Evolutionary conservation across 1,284 basidiomycete species (phyloP).

Genomic region (Marasmius sp.): DNA sequence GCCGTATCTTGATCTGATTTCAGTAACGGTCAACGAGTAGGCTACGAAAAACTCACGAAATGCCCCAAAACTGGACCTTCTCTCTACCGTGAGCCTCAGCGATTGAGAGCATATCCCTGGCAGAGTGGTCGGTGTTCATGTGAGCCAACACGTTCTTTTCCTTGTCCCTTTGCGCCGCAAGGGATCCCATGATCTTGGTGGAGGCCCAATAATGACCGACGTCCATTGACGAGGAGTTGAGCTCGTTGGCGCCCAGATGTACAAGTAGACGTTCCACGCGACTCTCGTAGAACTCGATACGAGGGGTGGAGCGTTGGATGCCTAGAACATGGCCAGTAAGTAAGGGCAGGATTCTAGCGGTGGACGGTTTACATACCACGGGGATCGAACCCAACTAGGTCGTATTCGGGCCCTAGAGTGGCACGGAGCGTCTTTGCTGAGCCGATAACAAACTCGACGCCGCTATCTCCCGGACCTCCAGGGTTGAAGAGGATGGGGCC

Average conservation of each 20-base stretch:
- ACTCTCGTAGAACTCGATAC: conserved; percentile 31
- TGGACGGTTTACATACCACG: conserved; percentile 21
- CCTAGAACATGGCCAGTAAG: conserved; percentile 17
- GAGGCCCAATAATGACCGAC: conserved; percentile 29
- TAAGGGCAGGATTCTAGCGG: neutral
- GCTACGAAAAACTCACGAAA: conserved; percentile 35
- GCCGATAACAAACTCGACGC: conserved; percentile 25
- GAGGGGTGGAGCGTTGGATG: conserved; percentile 32
- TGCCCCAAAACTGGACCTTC: conserved; percentile 53
- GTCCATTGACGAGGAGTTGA: conserved; percentile 22
- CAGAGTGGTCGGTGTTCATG: conserved; percentile 44
- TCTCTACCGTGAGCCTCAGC: conserved; percentile 40
- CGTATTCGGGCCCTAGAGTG: conserved; percentile 45
- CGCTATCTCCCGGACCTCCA: conserved; percentile 45
- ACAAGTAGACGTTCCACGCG: conserved; percentile 31
- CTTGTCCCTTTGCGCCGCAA: conserved; percentile 30
- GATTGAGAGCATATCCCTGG: conserved; percentile 51
- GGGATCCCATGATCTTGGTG: conserved; percentile 25
- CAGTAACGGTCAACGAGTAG: neutral
- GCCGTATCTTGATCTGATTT: too few species aligned
- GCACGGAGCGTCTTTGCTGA: conserved; percentile 28
- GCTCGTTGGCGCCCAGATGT: conserved; percentile 18
- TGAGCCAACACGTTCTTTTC: conserved; percentile 28
- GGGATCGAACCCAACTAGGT: conserved; percentile 53
- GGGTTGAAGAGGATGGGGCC: conserved; percentile 53